Conservation (phyloP, 2,329 filamentous ascomycete species). For the Emericellopsis cladophorae region DNA sequence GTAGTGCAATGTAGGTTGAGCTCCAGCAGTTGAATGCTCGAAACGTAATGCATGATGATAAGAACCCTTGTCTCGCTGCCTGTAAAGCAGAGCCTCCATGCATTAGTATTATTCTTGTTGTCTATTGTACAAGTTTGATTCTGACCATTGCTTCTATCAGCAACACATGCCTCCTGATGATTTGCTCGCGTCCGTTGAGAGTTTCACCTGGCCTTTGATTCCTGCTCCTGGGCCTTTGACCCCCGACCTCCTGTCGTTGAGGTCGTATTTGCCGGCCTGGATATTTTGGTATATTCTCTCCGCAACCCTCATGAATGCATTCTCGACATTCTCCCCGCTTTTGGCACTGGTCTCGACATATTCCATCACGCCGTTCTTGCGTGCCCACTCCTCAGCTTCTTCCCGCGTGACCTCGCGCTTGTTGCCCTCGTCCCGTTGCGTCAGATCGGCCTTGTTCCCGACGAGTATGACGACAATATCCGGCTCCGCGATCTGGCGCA, state of each 20-base stretch:
- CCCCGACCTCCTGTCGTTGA: constrained; percentile 84
- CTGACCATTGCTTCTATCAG: constrained; percentile 13
- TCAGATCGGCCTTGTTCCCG: constrained; percentile 87
- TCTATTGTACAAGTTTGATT: neutral
- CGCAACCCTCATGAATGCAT: constrained; percentile 84
- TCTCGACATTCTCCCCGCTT: constrained; percentile 86
- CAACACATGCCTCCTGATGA: constrained; percentile 32
- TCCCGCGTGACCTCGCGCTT: constrained; percentile 67
- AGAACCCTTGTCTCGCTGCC: constrained; percentile 7
- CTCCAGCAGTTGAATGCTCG: neutral
- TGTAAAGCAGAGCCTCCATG: constrained; percentile 12
- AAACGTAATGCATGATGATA: constrained; percentile 14
- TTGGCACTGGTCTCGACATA: constrained; percentile 97
- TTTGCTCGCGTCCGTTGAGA: constrained; percentile 26
- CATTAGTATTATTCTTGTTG: constrained; percentile 12
- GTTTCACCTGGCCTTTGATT: constrained; percentile 30
- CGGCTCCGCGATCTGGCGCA: constrained; percentile 88
- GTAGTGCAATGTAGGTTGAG: neutral
- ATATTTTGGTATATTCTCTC: constrained; percentile 96
- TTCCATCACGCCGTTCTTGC: constrained; percentile 70
- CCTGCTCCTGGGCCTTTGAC: constrained; percentile 62
- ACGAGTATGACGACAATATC: constrained; percentile 91
- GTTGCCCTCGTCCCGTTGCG: constrained; percentile 36
- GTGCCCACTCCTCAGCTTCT: constrained; percentile 86
- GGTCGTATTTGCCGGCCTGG: constrained; percentile 84